These are phyloP conservation scores for Batkoa obscura DNA, from an alignment of 371 early-diverging fungal species.

Conservation along the genomic window DNA sequence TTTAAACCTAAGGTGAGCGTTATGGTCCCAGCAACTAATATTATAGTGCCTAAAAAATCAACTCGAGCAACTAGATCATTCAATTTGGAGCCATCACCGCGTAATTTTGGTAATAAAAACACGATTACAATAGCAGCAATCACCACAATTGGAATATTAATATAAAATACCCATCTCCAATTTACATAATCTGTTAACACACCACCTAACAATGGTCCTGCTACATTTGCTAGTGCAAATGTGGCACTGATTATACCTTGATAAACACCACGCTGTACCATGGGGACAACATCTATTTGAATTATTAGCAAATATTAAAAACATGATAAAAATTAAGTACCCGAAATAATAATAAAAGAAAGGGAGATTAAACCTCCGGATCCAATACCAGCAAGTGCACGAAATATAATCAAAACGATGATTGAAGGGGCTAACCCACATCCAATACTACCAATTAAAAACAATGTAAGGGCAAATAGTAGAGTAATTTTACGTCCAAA, in stretches of 20 bases:
- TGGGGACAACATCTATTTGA: too few species aligned
- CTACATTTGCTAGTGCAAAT: too few species aligned
- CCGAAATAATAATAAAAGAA: conserved; percentile 47
- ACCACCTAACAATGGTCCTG: too few species aligned
- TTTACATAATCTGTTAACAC: too few species aligned
- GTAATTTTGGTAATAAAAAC: too few species aligned
- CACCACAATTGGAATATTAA: too few species aligned
- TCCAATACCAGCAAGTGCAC: conserved; percentile 60
- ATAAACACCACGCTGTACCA: too few species aligned
- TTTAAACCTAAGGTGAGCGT: neutral
- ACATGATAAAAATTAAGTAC: too few species aligned
- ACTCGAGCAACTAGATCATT: neutral
- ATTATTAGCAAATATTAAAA: too few species aligned
- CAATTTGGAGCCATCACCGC: neutral
- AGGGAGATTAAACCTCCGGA: conserved; percentile 53
- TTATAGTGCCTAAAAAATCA: neutral
- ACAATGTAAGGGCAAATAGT: conserved; percentile 27
- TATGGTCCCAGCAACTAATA: neutral
- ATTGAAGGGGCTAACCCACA: conserved; percentile 31
- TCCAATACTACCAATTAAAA: conserved; percentile 29
- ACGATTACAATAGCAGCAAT: too few species aligned
- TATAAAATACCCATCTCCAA: too few species aligned
- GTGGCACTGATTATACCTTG: too few species aligned
- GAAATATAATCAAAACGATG: conserved; percentile 40
- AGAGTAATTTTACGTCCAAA: conserved; percentile 42